Evolutionary conservation across 768 basidiomycete species (phyloP).

Genomic region (Tephrocybe sp.): DNA sequence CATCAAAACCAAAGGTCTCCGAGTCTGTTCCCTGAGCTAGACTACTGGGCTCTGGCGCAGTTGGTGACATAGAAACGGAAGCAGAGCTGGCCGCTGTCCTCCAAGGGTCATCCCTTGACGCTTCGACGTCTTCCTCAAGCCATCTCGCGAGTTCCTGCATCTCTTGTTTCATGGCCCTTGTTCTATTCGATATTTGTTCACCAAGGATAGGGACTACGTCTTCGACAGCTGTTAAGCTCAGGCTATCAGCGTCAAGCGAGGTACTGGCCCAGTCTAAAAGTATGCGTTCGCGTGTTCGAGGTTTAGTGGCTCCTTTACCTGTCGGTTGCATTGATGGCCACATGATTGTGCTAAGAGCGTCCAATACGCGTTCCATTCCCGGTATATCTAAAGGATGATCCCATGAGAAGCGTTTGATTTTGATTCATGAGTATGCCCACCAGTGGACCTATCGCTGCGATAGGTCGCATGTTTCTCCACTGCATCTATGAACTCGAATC

Average conservation of each 20-base stretch:
- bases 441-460: conserved; percentile 16
- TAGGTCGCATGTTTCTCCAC: conserved; percentile 21
- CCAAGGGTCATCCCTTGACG: conserved; percentile 37
- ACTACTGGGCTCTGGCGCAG: conserved; percentile 14
- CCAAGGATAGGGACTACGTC: conserved; percentile 14
- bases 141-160: conserved; percentile 60
- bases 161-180: conserved; percentile 42
- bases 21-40: not conserved
- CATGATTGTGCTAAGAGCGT: conserved; percentile 84
- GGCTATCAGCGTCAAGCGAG: conserved; percentile 33
- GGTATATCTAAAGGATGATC: conserved; percentile 37
- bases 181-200: conserved; percentile 22
- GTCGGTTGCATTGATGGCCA: conserved; percentile 74
- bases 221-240: conserved; percentile 19
- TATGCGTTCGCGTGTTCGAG: conserved; percentile 26
- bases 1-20: conserved; percentile 55
- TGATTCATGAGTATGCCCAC: conserved; percentile 19
- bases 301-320: conserved; percentile 18
- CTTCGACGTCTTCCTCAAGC: conserved; percentile 49
- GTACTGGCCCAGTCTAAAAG: conserved; percentile 41
- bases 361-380: conserved; percentile 62
- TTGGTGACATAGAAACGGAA: conserved; percentile 24
- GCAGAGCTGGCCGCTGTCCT: conserved; percentile 29
- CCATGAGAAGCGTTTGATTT: not conserved
- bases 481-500: conserved; percentile 78